Evolutionary conservation across 192 early-diverging fungal genomes (phyloP).

Genomic region (Thamnidium elegans): DNA sequence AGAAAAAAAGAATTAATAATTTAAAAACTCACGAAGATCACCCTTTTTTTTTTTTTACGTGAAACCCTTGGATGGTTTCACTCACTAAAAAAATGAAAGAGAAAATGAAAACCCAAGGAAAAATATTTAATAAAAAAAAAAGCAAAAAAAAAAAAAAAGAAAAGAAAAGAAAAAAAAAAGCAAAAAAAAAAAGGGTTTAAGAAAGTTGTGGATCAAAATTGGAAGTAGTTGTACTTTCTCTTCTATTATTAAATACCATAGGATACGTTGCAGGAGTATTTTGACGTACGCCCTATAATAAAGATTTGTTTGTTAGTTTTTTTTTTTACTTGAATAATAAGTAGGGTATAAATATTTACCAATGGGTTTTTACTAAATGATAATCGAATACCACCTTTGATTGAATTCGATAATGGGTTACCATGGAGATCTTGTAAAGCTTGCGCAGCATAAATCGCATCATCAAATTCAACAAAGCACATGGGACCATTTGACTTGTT

Average conservation of each 20-base stretch:
- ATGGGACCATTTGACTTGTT: slow-evolving; percentile 94
- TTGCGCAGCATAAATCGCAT: slow-evolving; percentile 86
- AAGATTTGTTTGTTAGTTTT: no score
- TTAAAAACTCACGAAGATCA: neutral
- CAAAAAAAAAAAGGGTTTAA: neutral
- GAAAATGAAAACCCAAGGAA: neutral
- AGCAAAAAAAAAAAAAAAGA: neutral
- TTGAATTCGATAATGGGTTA: slow-evolving; percentile 77
- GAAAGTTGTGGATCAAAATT: slow-evolving; percentile 10
- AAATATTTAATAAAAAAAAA: neutral
- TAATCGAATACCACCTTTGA: slow-evolving; percentile 91
- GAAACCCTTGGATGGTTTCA: no score
- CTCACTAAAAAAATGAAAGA: no score
- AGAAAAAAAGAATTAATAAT: neutral
- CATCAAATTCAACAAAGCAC: slow-evolving; percentile 99
- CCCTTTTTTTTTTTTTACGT: no score
- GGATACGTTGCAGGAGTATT: neutral
- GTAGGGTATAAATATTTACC: slow-evolving; percentile 11
- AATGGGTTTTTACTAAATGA: slow-evolving; percentile 97
- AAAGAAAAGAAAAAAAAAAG: neutral
- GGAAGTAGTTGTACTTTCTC: slow-evolving; percentile 16
- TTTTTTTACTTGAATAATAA: no score
- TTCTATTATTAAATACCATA: slow-evolving; percentile 11
- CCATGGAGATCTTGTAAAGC: slow-evolving; percentile 89
- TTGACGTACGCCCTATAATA: slow-evolving; percentile 16